Conservation (phyloP, 139 green algal species). For the Tetraselmis striata region DNA sequence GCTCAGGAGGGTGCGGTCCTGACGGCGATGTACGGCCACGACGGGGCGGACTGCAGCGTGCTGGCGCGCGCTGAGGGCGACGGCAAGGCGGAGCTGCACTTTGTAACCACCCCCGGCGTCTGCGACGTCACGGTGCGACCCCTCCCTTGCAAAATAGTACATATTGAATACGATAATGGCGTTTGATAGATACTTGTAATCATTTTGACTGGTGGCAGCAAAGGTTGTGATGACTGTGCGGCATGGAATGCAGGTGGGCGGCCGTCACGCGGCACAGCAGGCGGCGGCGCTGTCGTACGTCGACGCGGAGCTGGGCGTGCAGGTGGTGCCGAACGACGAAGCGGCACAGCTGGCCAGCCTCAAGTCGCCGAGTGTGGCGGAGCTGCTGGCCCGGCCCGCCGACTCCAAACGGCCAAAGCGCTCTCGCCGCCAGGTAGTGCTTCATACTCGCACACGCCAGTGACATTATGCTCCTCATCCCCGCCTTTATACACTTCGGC, state of each 20-base stretch:
- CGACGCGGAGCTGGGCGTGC: not conserved
- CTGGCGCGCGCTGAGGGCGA: not conserved
- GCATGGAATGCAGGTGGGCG: not conserved
- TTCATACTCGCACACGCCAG: too few species aligned
- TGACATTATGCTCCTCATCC: too few species aligned
- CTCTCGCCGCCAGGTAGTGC: not conserved
- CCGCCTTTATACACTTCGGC: too few species aligned
- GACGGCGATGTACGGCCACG: not conserved
- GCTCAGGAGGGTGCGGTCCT: not conserved
- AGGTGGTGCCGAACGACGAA: not conserved
- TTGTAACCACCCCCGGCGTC: not conserved
- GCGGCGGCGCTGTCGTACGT: not conserved
- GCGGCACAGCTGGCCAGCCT: not conserved
- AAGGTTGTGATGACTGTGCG: too few species aligned
- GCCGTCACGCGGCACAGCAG: not conserved
- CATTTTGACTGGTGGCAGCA: too few species aligned
- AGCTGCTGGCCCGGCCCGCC: not conserved
- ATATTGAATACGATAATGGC: too few species aligned
- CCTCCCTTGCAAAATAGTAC: too few species aligned
- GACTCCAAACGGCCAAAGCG: not conserved
- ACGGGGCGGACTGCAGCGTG: not conserved
- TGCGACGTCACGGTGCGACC: not conserved
- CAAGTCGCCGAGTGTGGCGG: not conserved
- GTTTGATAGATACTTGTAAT: too few species aligned
- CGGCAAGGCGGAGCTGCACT: not conserved